Conservation (phyloP, 495 filamentous ascomycete species). For the Aspergillus leporis region DNA sequence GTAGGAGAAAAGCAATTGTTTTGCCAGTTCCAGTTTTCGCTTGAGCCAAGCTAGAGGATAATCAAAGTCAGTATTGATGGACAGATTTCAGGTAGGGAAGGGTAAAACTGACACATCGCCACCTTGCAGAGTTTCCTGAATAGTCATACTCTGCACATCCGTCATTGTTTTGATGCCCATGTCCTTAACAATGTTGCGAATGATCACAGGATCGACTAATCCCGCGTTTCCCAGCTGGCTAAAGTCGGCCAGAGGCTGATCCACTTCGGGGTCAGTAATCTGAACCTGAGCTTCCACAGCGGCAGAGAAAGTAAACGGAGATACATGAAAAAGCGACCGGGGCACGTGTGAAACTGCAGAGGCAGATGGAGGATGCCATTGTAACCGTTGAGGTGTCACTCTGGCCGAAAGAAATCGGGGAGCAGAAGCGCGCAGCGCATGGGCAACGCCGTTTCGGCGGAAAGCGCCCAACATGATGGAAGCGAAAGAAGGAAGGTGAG, state of each 20-base stretch:
- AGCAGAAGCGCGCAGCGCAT: slow-evolving; percentile 38
- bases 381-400: slow-evolving; percentile 31
- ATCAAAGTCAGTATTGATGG: slow-evolving; percentile 11
- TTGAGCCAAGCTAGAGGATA: slow-evolving; percentile 70
- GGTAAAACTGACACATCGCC: slow-evolving; percentile 68
- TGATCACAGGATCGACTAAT: slow-evolving; percentile 63
- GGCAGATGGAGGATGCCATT: slow-evolving; percentile 29
- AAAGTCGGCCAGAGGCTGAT: slow-evolving; percentile 61
- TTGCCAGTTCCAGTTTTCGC: slow-evolving; percentile 89
- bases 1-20: slow-evolving; percentile 80
- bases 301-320: slow-evolving; percentile 28
- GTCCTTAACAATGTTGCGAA: slow-evolving; percentile 65
- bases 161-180: slow-evolving; percentile 89
- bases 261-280: slow-evolving; percentile 12
- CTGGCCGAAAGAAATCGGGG: slow-evolving; percentile 31
- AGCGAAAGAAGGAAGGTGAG: background rate
- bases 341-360: slow-evolving; percentile 19
- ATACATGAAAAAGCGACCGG: slow-evolving; percentile 37
- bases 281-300: slow-evolving; percentile 18
- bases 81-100: background rate
- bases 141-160: slow-evolving; percentile 83
- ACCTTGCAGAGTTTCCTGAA: slow-evolving; percentile 74
- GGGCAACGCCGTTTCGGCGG: slow-evolving; percentile 41
- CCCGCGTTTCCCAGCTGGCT: slow-evolving; percentile 61
- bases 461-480: slow-evolving; percentile 43